Evolutionary conservation across 1,284 basidiomycete species (phyloP), one percentile per base, ranked within the genome.

Genomic region (Inonotus obliquus): DNA sequence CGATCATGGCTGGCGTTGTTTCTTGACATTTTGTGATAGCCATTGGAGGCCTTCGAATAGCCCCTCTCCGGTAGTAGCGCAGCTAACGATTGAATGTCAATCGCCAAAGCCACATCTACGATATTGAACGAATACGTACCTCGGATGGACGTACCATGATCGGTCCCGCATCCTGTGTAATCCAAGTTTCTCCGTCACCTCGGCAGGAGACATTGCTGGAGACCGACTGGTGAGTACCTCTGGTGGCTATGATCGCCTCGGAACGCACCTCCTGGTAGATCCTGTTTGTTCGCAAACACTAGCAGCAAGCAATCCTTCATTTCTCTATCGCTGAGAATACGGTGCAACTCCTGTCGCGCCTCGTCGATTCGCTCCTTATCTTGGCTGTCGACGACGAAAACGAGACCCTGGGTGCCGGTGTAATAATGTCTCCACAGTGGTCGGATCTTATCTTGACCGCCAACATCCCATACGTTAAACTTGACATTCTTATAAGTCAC

Each of bases 401-500:
- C 97, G 75, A 99, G 94, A 69, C 96, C 97, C 78, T 99, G 97
- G 27, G 97, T 99, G 76, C 97, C 98, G 67, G 97, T 98, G 84
- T 88, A 85, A 83, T 98, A 98, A 77, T 98, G 96, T 76, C 97
- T 84, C 96, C 96, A 99, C 59, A 99, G 81, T 53, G 97, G 97
- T 66, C 97, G 84, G 71, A 98, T 98, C 83, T 98, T 98, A 80
- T 98, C 96, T 77, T 98, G 96, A 41, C 96, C 97, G 74, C 97
- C 97, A 62, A 99, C 97, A 75, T 99, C 97, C 97, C 97, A 99
- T 25, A 99, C 97, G 70, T 97, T 99, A 83, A 99, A 99, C 73
- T 96, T 97, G 73, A 99, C 96, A 71, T 99, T 99, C 84, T 98
- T 98, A 81, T 99, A 99, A 67, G 96, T 97, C 67, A 99, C 97